phyloP scores from a whole-genome alignment of 768 basidiomycete species.

The Leccinum variicolor region DNA sequence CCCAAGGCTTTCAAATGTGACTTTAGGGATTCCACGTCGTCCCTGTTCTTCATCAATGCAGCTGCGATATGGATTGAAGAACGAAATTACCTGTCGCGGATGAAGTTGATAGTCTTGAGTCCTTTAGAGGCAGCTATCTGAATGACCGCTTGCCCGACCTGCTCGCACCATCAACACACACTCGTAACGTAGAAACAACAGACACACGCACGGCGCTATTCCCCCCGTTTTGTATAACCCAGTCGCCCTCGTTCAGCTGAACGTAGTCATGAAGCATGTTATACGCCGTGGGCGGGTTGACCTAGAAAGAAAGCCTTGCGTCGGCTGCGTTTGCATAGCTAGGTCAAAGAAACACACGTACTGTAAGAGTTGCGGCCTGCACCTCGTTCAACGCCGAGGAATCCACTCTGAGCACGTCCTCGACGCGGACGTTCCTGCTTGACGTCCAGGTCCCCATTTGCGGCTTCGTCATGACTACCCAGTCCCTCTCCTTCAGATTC shows the following conservation, averaged over 20 bases:
- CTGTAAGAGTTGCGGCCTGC: conserved; percentile 74
- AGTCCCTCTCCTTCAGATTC: conserved; percentile 53
- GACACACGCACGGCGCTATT: conserved; percentile 67
- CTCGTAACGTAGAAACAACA: not conserved
- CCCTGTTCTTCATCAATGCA: conserved; percentile 34
- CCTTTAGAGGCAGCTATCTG: conserved; percentile 76
- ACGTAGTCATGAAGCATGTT: conserved; percentile 78
- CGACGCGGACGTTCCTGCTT: conserved; percentile 46
- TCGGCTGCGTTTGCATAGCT: not conserved
- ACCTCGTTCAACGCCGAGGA: conserved; percentile 48
- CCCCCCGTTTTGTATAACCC: conserved; percentile 83
- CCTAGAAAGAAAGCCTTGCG: conserved; percentile 33
- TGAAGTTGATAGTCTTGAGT: conserved; percentile 76
- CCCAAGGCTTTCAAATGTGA: conserved; percentile 56
- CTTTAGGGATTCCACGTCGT: conserved; percentile 49
- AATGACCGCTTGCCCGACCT: conserved; percentile 85
- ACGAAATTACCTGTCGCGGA: conserved; percentile 59
- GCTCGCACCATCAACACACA: conserved; percentile 8
- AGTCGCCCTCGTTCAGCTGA: conserved; percentile 62
- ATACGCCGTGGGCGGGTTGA: conserved; percentile 83
- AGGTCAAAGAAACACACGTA: conserved; percentile 29
- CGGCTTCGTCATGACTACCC: conserved; percentile 67
- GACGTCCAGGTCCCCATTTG: conserved; percentile 80
- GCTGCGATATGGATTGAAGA: not conserved
- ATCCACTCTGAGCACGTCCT: conserved; percentile 63